These are phyloP conservation scores for Citropsis articulata DNA, from an alignment of 345 rosid species.

Conservation along the genomic window DNA sequence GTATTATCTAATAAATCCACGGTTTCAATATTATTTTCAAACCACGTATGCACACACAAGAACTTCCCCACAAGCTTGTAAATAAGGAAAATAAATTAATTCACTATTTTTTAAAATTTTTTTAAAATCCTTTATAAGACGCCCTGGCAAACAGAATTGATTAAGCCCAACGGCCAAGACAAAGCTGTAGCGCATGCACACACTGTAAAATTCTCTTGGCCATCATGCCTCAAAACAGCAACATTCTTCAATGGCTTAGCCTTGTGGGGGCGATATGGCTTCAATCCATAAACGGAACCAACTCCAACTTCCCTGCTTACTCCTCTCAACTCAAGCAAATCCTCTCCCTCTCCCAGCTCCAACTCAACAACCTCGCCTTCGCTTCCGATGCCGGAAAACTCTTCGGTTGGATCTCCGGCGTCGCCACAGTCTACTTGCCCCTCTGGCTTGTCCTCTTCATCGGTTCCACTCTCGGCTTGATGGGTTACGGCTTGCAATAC, in stretches of 20 bases:
- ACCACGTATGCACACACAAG: too few species aligned
- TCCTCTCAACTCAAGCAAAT: slow-evolving; percentile 77
- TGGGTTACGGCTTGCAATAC: slow-evolving; percentile 80
- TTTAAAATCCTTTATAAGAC: too few species aligned
- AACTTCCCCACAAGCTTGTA: too few species aligned
- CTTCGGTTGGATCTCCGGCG: slow-evolving; percentile 78
- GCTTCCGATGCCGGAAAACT: slow-evolving; percentile 95
- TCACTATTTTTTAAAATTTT: too few species aligned
- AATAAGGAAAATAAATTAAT: too few species aligned
- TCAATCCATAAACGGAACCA: slow-evolving; percentile 73
- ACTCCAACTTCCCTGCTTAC: slow-evolving; percentile 85
- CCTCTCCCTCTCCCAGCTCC: slow-evolving; percentile 71
- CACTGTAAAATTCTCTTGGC: too few species aligned
- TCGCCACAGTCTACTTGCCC: slow-evolving; percentile 72
- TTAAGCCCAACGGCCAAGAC: background rate
- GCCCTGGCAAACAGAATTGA: background rate
- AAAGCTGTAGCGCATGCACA: background rate
- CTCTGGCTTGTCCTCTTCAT: slow-evolving; percentile 68
- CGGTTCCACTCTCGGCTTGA: slow-evolving; percentile 61
- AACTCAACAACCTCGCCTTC: slow-evolving; percentile 82
- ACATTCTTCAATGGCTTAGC: slow-evolving; percentile 65
- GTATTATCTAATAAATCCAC: too few species aligned
- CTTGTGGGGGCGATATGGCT: slow-evolving; percentile 77
- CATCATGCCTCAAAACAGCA: slow-evolving; percentile 33
- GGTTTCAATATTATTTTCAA: too few species aligned